Percentiles rank a stretch among this genome's conserved stretches.
phyloP scores from a whole-genome alignment of 768 basidiomycete species.

The Trametes cubensis region DNA sequence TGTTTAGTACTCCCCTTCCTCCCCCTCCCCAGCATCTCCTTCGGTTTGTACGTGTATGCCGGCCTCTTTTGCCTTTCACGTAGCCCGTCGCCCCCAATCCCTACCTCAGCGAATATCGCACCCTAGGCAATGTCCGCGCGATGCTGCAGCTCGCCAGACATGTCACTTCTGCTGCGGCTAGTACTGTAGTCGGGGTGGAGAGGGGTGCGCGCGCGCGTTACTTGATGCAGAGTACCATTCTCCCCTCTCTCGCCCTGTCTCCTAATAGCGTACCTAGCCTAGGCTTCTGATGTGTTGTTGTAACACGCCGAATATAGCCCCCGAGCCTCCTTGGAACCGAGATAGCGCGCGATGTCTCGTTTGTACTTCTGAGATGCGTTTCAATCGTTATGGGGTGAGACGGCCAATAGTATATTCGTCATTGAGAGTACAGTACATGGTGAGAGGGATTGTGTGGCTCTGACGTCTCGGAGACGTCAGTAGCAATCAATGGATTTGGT shows the following conservation, averaged over 20 bases:
- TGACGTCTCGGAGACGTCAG: no score
- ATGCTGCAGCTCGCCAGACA: no score
- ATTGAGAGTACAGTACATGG: no score
- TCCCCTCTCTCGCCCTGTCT: background rate
- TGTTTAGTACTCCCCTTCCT: background rate
- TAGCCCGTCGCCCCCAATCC: background rate
- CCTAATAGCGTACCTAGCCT: constrained; percentile 14
- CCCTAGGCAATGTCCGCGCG: no score
- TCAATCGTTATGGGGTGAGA: background rate
- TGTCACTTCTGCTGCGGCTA: no score
- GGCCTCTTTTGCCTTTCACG: background rate
- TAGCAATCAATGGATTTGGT: no score
- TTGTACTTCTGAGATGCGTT: constrained; percentile 2
- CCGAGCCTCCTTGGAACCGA: background rate
- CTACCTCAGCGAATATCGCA: background rate
- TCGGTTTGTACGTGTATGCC: background rate
- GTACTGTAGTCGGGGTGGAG: background rate
- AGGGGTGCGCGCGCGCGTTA: background rate
- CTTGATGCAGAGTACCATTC: background rate
- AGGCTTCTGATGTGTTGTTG: constrained; percentile 18
- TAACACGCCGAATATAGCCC: constrained; percentile 11
- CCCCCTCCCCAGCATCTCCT: background rate
- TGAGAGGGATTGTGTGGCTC: no score
- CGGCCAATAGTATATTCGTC: no score
- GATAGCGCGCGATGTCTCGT: background rate